phyloP scores from a whole-genome alignment of 140 eudicot species.

The Anethum foeniculum region DNA sequence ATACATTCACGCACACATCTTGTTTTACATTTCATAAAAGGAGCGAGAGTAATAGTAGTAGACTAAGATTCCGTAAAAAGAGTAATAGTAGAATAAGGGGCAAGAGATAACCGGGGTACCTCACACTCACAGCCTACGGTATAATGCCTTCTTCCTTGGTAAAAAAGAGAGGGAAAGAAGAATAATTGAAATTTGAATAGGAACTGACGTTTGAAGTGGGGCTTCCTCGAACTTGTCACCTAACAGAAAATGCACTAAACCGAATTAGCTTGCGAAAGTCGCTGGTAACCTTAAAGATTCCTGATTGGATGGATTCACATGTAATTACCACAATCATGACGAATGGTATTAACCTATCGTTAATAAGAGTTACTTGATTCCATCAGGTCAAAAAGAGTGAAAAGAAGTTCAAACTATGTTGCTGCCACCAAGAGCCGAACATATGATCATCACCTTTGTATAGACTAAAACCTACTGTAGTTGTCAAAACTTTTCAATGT shows the following conservation, averaged over 20 bases:
- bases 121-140: conserved; percentile 48
- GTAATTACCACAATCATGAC: conserved; percentile 12
- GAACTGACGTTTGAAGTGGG: neutral
- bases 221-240: neutral
- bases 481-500: neutral
- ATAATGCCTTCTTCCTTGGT: conserved; percentile 81
- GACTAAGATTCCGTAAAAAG: no score
- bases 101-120: conserved; percentile 16
- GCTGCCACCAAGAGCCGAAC: conserved; percentile 6
- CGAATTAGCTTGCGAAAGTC: neutral
- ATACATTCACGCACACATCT: no score
- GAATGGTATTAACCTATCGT: neutral
- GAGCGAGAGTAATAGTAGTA: no score
- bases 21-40: no score
- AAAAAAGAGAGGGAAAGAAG: neutral
- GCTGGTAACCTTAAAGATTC: neutral
- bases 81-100: no score
- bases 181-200: neutral
- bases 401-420: neutral
- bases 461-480: no score
- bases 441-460: conserved; percentile 27
- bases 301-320: conserved; percentile 4
- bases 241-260: neutral
- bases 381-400: neutral
- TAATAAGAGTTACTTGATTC: conserved; percentile 6